Evolutionary conservation across 2,329 filamentous ascomycete genomes (phyloP).

Genomic region (Cladophialophora yegresii): DNA sequence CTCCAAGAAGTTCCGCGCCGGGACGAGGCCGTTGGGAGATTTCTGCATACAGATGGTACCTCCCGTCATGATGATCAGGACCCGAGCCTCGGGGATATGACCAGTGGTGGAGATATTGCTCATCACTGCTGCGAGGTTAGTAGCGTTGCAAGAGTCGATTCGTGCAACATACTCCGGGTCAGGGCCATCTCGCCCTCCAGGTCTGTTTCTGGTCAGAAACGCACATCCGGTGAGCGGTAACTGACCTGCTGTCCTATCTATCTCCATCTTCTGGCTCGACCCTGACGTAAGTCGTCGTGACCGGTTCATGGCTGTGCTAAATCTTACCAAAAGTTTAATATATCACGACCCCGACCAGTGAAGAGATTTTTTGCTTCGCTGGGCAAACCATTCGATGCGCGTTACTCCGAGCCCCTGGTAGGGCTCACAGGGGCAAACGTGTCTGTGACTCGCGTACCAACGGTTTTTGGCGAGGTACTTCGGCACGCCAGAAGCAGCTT

Average conservation of each 20-base stretch:
- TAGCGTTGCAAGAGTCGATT: neutral
- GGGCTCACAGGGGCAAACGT: constrained; percentile 6
- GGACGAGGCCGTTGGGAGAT: constrained; percentile 75
- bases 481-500: constrained; percentile 8
- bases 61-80: constrained; percentile 88
- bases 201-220: constrained; percentile 12
- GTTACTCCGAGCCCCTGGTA: constrained; percentile 14
- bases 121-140: constrained; percentile 19
- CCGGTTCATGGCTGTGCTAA: neutral
- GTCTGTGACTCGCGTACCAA: constrained; percentile 9
- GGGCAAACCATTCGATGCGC: neutral
- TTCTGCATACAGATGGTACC: constrained; percentile 83
- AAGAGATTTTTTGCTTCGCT: constrained; percentile 5
- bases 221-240: neutral
- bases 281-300: constrained; percentile 2
- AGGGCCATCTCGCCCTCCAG: constrained; percentile 20
- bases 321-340: neutral
- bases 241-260: constrained; percentile 18
- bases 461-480: constrained; percentile 14
- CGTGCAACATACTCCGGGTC: constrained; percentile 20
- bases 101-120: constrained; percentile 21
- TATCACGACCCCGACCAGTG: neutral
- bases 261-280: neutral
- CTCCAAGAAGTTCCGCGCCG: constrained; percentile 77
- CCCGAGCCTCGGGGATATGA: constrained; percentile 67